Percentiles rank a stretch among this genome's conserved stretches.
Evolutionary conservation across 169 alveolate species (phyloP).

Genomic region (Haemoproteus tartakovskyi): DNA sequence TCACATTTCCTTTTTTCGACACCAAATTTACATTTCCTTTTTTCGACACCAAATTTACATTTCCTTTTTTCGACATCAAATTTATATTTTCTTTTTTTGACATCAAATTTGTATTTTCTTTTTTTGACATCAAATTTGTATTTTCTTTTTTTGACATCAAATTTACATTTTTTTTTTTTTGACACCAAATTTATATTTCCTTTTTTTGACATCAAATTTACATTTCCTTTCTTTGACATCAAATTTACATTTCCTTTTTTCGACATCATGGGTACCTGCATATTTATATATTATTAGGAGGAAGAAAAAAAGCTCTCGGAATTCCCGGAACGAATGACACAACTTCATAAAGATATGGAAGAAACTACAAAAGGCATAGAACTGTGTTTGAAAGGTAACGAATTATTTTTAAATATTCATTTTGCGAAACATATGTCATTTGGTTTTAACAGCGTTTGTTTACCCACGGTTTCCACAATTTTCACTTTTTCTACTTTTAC

Average conservation of each 20-base stretch:
- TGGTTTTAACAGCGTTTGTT: not conserved
- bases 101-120: too few species aligned
- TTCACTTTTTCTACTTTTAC: not conserved
- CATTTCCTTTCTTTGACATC: not conserved
- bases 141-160: too few species aligned
- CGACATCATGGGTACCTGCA: not conserved
- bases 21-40: too few species aligned
- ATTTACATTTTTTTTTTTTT: too few species aligned
- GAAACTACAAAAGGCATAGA: constrained; percentile 37
- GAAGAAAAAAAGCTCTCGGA: constrained; percentile 54
- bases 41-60: too few species aligned
- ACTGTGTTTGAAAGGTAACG: constrained; percentile 24
- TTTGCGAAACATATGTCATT: not conserved
- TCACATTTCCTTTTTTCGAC: too few species aligned
- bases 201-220: not conserved
- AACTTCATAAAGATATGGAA: constrained; percentile 26
- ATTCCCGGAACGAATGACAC: constrained; percentile 45
- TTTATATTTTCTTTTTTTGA: too few species aligned
- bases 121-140: too few species aligned
- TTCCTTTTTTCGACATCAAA: too few species aligned
- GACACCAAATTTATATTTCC: too few species aligned
- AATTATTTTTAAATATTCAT: not conserved
- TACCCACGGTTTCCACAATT: not conserved
- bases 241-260: not conserved
- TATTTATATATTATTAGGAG: too few species aligned